Evolutionary conservation across 2,329 filamentous ascomycete species (phyloP), one percentile per base, ranked within the genome.

Genomic region (Diatrype stigma): DNA sequence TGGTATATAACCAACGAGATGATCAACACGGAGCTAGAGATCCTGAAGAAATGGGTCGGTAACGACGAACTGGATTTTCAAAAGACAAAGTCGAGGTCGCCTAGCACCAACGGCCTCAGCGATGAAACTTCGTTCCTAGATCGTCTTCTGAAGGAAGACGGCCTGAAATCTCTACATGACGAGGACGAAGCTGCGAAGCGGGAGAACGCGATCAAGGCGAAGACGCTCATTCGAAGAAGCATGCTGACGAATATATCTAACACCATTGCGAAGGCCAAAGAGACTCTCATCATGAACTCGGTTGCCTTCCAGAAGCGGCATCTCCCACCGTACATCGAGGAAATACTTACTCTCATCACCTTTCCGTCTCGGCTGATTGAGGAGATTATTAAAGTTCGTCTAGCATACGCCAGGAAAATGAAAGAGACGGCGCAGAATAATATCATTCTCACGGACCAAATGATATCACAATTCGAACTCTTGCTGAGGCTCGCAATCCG

Each of bases 1-100:
- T 99, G 94, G 94, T 87, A 96, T 76, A 99, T 97, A 70, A 96
- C 92, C 47, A 96, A 92, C 30, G 86, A 93, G 65, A 84, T 96
- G 65, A 97, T 99, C 77, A 96, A 95, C 68, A 96, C 90, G 2
- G 90, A 99, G 68, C 81, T 99, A 52, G 85, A 85, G 14, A 92
- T 97, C 56, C 71, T 99, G 56, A 92, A 94, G 69, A 91, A 87
- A 56, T 99, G 94, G 94, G 94, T 99, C 23, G 94, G 94, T 49
- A 99, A 99, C 64, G 85, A 92, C 35, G 92, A 96, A 64, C 80
- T 99, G 37, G 91, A 97, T 70, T 99, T 97, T 66, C 84, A 84
- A 47, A 87, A 88, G 64, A 80, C 85, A 21, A 86, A 87, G 57
- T 79, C 84, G 48, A 81, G 82, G 52, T 86, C 89, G 1, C 82